Evolutionary conservation across 2,329 filamentous ascomycete species (phyloP).

Genomic region (Plectosphaerella sp.): DNA sequence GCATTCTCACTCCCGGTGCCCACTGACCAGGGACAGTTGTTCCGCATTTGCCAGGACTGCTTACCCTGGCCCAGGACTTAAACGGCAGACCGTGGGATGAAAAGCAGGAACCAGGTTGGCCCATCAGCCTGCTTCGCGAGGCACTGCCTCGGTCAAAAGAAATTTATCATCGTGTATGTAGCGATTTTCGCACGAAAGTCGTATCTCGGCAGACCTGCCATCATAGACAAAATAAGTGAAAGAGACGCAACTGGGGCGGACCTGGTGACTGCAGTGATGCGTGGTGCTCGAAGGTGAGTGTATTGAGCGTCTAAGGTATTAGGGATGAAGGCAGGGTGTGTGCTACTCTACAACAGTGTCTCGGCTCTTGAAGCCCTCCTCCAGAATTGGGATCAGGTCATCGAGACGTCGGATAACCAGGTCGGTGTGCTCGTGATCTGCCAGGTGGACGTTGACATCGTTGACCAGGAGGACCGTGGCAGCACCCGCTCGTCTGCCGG

Average conservation of each 20-base stretch:
- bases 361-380: slow-evolving; percentile 58
- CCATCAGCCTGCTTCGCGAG: too few relatives aligned
- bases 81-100: neutral
- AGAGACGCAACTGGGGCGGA: neutral
- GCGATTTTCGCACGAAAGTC: slow-evolving; percentile 4
- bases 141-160: neutral
- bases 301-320: too few relatives aligned
- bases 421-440: slow-evolving; percentile 71
- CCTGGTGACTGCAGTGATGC: too few relatives aligned
- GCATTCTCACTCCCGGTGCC: too few relatives aligned
- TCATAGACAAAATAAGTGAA: slow-evolving; percentile 9
- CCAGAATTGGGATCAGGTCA: slow-evolving; percentile 70
- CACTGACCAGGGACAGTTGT: too few relatives aligned
- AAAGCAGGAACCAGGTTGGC: too few relatives aligned
- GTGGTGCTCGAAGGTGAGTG: too few relatives aligned
- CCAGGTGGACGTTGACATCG: slow-evolving; percentile 69
- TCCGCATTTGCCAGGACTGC: too few relatives aligned
- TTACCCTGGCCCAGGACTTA: neutral
- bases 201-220: slow-evolving; percentile 9
- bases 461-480: slow-evolving; percentile 87
- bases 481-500: slow-evolving; percentile 76
- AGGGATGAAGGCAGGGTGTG: too few relatives aligned
- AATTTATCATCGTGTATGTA: slow-evolving; percentile 5
- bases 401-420: slow-evolving; percentile 67
- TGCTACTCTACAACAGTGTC: neutral